Percentiles rank a stretch among this genome's conserved stretches.
phyloP scores from a whole-genome alignment of 352 stramenopile species.

The Phytophthora tubulina region DNA sequence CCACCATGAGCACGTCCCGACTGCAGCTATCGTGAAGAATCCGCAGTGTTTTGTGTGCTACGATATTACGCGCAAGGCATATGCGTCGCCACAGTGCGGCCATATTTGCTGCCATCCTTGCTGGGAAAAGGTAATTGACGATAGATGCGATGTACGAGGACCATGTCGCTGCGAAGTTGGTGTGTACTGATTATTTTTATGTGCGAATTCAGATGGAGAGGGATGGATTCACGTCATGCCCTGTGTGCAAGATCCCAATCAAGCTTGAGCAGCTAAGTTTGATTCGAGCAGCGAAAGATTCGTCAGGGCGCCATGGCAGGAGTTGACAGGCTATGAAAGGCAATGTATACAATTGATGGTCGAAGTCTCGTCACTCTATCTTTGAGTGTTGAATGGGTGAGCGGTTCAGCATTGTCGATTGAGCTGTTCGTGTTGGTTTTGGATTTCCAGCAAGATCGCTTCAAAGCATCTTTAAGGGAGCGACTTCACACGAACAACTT shows the following conservation, averaged over 20 bases:
- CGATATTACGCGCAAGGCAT: constrained; percentile 81
- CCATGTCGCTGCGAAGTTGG: constrained; percentile 21
- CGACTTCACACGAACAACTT: no score
- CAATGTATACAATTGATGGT: constrained; percentile 21
- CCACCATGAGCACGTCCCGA: constrained; percentile 38
- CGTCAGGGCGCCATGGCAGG: constrained; percentile 10
- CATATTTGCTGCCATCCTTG: constrained; percentile 87
- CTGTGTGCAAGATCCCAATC: constrained; percentile 79
- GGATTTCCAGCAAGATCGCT: constrained; percentile 20
- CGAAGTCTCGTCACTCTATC: constrained; percentile 42
- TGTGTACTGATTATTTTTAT: constrained; percentile 36
- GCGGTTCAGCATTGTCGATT: constrained; percentile 40
- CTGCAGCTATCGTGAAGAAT: constrained; percentile 71
- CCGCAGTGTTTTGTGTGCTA: constrained; percentile 89
- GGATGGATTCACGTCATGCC: constrained; percentile 77
- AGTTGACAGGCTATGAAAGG: constrained; percentile 15
- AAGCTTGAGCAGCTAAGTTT: constrained; percentile 76
- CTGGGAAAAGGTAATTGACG: constrained; percentile 81
- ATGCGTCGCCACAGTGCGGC: constrained; percentile 73
- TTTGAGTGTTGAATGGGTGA: constrained; percentile 24
- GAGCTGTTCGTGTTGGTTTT: constrained; percentile 42
- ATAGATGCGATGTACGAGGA: constrained; percentile 12
- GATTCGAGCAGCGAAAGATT: constrained; percentile 72
- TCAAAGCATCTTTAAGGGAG: no score
- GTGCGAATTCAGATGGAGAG: constrained; percentile 68